phyloP scores from a whole-genome alignment of 2,329 filamentous ascomycete species.

The Exophiala alcalophila region DNA sequence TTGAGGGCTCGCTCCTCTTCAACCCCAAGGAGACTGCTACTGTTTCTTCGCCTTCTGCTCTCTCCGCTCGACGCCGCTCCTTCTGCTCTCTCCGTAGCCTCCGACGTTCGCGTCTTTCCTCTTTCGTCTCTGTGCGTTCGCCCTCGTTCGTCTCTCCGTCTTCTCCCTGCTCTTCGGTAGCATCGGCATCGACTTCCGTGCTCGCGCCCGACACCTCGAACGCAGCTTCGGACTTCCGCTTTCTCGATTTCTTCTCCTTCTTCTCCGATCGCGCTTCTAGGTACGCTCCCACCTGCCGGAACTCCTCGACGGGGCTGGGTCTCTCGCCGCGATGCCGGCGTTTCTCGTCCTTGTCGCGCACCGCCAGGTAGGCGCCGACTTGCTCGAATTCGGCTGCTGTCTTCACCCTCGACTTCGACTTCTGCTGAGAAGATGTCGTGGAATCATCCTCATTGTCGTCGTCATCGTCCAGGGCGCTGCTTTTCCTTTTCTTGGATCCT shows the following conservation, averaged over 20 bases:
- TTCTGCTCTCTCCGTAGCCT: conserved; percentile 24
- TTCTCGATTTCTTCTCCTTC: conserved; percentile 18
- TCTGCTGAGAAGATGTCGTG: background rate
- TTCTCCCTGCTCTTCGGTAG: background rate
- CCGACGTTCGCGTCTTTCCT: conserved; percentile 26
- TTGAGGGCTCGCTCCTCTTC: no score
- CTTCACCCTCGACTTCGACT: conserved; percentile 13
- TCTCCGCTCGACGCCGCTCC: conserved; percentile 1
- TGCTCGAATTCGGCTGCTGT: conserved; percentile 20
- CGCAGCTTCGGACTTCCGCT: conserved; percentile 9
- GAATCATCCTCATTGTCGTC: conserved; percentile 4
- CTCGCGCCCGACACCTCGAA: no score
- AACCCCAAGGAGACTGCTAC: background rate
- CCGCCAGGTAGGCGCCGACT: conserved; percentile 18
- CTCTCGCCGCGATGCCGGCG: conserved; percentile 10
- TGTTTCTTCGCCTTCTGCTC: background rate
- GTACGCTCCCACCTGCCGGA: conserved; percentile 25
- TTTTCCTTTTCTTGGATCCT: conserved; percentile 26
- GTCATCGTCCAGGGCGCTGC: conserved; percentile 21
- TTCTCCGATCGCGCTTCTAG: conserved; percentile 18
- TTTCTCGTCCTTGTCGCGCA: conserved; percentile 24
- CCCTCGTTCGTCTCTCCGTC: background rate
- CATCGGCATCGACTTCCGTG: background rate
- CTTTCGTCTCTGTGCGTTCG: conserved; percentile 25
- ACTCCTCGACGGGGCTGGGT: conserved; percentile 24